Evolutionary conservation across 768 basidiomycete species (phyloP).

Genomic region (Candolleomyces aberdarensis): DNA sequence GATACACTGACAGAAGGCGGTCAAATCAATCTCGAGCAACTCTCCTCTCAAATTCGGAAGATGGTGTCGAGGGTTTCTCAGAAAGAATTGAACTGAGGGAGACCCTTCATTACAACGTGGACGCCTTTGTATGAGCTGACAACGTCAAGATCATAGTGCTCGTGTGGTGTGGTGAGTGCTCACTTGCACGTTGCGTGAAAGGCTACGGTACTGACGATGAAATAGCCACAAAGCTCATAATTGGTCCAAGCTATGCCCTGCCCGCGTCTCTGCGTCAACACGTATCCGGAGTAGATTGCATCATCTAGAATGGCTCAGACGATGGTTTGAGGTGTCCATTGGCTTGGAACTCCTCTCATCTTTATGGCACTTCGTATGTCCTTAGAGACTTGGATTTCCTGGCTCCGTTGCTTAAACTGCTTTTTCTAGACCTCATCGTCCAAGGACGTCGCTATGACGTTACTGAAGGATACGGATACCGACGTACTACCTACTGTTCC

Average conservation of each 20-base stretch:
- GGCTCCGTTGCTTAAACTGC: constrained; percentile 30
- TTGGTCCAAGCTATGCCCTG: constrained; percentile 51
- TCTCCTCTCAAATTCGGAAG: too few species aligned
- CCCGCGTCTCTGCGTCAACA: constrained; percentile 53
- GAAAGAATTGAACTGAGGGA: too few species aligned
- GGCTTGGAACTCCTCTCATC: constrained; percentile 39
- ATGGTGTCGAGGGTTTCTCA: too few species aligned
- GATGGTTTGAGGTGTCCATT: constrained; percentile 27
- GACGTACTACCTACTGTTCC: constrained; percentile 35
- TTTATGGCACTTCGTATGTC: constrained; percentile 44
- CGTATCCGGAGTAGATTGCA: constrained; percentile 5
- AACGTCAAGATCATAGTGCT: constrained; percentile 37
- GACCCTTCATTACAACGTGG: constrained; percentile 46
- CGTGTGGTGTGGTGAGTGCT: constrained; percentile 54
- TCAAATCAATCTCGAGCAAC: too few species aligned
- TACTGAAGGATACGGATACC: constrained; percentile 47
- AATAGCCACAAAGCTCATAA: constrained; percentile 51
- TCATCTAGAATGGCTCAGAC: constrained; percentile 9
- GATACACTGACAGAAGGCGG: too few species aligned
- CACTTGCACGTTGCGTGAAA: constrained; percentile 29
- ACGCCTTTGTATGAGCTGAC: constrained; percentile 55
- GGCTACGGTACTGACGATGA: constrained; percentile 14
- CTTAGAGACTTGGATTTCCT: constrained; percentile 26
- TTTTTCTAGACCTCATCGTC: constrained; percentile 43
- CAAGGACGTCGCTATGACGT: constrained; percentile 52